phyloP scores from a whole-genome alignment of 1,139 yeast genomes.

The Saccharomyces pastorianus region DNA sequence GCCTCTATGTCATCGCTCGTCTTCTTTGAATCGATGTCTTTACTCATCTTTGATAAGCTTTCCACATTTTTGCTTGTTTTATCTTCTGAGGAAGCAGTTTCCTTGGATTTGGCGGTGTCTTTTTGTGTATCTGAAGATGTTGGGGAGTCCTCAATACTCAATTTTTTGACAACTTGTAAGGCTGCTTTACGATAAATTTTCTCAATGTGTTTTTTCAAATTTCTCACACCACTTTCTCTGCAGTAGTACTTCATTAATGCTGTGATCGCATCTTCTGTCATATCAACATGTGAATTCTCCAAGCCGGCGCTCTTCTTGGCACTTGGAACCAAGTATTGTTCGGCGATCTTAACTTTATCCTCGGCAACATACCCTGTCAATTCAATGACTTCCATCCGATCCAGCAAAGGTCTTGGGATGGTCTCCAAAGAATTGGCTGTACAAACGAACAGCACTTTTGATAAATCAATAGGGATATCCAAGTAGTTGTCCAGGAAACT shows the following conservation, averaged over 20 bases:
- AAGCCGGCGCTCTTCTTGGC: conserved; percentile 79
- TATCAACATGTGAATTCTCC: conserved; percentile 53
- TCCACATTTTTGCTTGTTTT: conserved; percentile 25
- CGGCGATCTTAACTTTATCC: conserved; percentile 87
- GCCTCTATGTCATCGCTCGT: conserved; percentile 28
- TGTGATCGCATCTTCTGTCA: conserved; percentile 63
- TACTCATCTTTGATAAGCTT: conserved; percentile 27
- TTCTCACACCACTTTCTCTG: conserved; percentile 94
- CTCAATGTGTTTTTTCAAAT: conserved; percentile 78
- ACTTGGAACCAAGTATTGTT: conserved; percentile 75
- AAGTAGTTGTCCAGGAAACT: conserved; percentile 85
- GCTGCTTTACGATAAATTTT: conserved; percentile 91
- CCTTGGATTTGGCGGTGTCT: conserved; percentile 12
- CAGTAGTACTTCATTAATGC: conserved; percentile 76
- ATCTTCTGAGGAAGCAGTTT: not conserved
- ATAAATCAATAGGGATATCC: conserved; percentile 87
- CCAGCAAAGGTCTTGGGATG: conserved; percentile 87
- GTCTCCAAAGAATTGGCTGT: conserved; percentile 91
- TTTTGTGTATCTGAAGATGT: conserved; percentile 1
- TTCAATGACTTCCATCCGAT: conserved; percentile 95
- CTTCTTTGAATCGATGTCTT: conserved; percentile 30
- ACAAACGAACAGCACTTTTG: conserved; percentile 89
- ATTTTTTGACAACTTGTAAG: conserved; percentile 63
- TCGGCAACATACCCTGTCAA: conserved; percentile 89
- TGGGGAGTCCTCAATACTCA: conserved; percentile 35